These are phyloP conservation scores for Chenopodium berlandieri DNA, from an alignment of 148 eudicot species.

Conservation along the genomic window DNA sequence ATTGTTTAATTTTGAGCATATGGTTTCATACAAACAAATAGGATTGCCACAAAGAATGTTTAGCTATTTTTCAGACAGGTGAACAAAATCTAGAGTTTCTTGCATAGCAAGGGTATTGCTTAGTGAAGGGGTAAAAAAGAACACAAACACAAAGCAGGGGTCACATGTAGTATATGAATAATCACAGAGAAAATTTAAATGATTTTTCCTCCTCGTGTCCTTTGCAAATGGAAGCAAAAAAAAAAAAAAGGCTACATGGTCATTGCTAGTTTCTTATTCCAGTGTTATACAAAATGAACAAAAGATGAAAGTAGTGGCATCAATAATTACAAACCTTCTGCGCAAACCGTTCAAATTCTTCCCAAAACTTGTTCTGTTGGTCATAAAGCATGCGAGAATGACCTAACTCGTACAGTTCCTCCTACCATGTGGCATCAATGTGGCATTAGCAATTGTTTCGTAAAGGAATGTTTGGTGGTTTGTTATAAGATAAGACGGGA, in stretches of 20 bases:
- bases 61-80: background rate
- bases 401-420: background rate
- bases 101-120: background rate
- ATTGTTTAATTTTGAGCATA: background rate
- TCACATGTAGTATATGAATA: background rate
- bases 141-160: too few relatives aligned
- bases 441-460: background rate
- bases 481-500: background rate
- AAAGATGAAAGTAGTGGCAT: background rate
- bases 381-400: background rate
- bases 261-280: background rate
- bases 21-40: background rate
- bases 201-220: background rate
- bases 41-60: background rate
- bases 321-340: background rate
- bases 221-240: background rate
- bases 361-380: background rate
- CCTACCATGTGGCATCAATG: background rate
- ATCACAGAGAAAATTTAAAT: background rate
- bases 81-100: background rate
- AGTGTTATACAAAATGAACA: background rate
- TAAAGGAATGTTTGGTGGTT: background rate
- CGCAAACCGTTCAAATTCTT: background rate
- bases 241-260: background rate
- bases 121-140: background rate